A percentile compares a stretch with the other conserved stretches of the same genome.
Evolutionary conservation across 2,329 filamentous ascomycete species (phyloP).

Genomic region (Aspergillus sclerotialis): DNA sequence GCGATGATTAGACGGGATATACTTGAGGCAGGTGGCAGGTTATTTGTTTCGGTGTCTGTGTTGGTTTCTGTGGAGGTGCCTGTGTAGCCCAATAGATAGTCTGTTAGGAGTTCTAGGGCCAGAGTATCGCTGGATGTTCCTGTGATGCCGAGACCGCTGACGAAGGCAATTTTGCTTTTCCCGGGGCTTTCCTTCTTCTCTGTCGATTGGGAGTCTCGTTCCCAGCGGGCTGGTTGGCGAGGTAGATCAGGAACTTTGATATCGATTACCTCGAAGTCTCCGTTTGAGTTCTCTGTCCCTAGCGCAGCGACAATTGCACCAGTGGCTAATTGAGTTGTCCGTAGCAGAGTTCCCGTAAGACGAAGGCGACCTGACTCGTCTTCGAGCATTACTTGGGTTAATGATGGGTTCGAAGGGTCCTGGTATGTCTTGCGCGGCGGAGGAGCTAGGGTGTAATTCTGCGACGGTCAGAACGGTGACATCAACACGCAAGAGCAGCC

Average conservation of each 20-base stretch:
- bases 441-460: conserved; percentile 87
- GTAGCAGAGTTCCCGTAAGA: conserved; percentile 64
- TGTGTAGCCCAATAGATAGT: conserved; percentile 82
- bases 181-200: conserved; percentile 33
- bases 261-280: conserved; percentile 88
- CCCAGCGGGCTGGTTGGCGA: conserved; percentile 74
- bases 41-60: conserved; percentile 44
- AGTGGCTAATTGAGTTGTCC: conserved; percentile 69
- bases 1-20: conserved; percentile 87
- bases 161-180: conserved; percentile 59
- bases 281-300: conserved; percentile 86
- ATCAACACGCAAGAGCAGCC: not conserved
- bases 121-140: conserved; percentile 68
- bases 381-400: conserved; percentile 73
- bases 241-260: conserved; percentile 81
- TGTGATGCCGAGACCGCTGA: conserved; percentile 81
- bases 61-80: conserved; percentile 40
- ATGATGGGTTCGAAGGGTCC: conserved; percentile 37
- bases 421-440: conserved; percentile 71
- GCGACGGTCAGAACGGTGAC: not conserved
- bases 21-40: conserved; percentile 29
- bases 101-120: conserved; percentile 68
- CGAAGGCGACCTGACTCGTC: conserved; percentile 88
- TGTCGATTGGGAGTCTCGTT: conserved; percentile 42
- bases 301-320: conserved; percentile 92